Evolutionary conservation across 2,329 filamentous ascomycete species (phyloP), one percentile per base, ranked within the genome.

Genomic region (Cercospora nicotianae): DNA sequence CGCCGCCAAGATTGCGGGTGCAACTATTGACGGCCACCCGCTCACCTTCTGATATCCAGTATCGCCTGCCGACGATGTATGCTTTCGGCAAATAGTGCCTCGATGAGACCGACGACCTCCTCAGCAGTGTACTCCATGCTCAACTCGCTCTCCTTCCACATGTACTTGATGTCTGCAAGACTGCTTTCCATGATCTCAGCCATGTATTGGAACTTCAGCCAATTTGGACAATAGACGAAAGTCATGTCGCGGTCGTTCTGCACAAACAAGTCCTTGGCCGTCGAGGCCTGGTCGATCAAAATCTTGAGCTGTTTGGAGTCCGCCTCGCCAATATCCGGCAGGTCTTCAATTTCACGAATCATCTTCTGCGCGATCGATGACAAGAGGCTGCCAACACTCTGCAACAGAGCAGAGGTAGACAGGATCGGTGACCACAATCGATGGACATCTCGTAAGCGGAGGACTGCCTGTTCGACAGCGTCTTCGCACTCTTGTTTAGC

Each of bases 191-290:
- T 75, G 55, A 90, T 88, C 71, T 89, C 88, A 51, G 84, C 80
- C 63, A 90, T 75, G 72, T 89, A 90, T 75, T 89, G 87, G 74
- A 90, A 89, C 68, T 87, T 87, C 69, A 90, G 81, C 88, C 88
- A 90, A 70, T 85, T 86, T 3, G 85, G 83, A 58, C 87, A 86
- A 70, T 90, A 90, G 9, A 89, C 81, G 26, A 86, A 85, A 3
- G 86, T 87, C 80, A 87, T 85, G 48, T 83, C 81, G 23, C 72
- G 70, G n/a, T 75, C 73, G 51, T 65, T 72, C 9, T 84, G 84
- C 45, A 82, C 76, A 76, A 90, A 90, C 13, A 89, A 77, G 69
- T 86, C 82, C 65, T 85, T 85, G 16, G 89, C 78, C n/a, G 81
- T 80, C 10, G 85, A 83, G 7, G 90, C 78, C 53, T 82, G 82